Conservation (phyloP, 257 asterid species). For the Solanum ahanhuiri region DNA sequence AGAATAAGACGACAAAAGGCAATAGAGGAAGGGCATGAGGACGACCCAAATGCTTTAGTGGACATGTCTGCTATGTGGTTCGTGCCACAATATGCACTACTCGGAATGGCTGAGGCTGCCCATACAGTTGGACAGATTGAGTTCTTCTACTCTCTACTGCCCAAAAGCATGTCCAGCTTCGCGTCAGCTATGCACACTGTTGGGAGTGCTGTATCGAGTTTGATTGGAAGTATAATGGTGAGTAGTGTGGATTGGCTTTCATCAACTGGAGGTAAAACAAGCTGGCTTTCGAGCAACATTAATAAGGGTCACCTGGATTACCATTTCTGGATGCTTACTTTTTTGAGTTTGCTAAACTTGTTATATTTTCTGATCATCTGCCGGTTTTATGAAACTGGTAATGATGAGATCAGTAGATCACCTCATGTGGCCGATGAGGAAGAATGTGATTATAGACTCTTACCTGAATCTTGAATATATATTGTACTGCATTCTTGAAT, state of each 20-base stretch:
- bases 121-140: constrained; percentile 8
- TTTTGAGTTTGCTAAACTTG: constrained; percentile 4
- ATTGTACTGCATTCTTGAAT: background rate
- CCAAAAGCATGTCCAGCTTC: constrained; percentile 14
- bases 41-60: background rate
- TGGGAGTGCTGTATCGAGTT: constrained; percentile 1
- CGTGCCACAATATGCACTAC: constrained; percentile 3
- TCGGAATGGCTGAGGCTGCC: constrained; percentile 10
- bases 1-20: constrained; percentile 1
- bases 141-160: constrained; percentile 9
- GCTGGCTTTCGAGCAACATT: constrained; percentile 14
- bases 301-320: constrained; percentile 16
- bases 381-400: background rate
- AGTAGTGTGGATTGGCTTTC: background rate
- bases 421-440: background rate
- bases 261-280: background rate
- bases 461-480: background rate
- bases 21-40: background rate
- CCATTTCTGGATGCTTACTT: constrained; percentile 9
- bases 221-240: constrained; percentile 6
- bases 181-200: background rate
- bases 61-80: constrained; percentile 20
- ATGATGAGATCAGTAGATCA: background rate
- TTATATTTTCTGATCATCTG: background rate
- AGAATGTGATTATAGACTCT: background rate